Evolutionary conservation across 1,284 basidiomycete species (phyloP).

Genomic region (Pseudomicrostroma phylloplanum): DNA sequence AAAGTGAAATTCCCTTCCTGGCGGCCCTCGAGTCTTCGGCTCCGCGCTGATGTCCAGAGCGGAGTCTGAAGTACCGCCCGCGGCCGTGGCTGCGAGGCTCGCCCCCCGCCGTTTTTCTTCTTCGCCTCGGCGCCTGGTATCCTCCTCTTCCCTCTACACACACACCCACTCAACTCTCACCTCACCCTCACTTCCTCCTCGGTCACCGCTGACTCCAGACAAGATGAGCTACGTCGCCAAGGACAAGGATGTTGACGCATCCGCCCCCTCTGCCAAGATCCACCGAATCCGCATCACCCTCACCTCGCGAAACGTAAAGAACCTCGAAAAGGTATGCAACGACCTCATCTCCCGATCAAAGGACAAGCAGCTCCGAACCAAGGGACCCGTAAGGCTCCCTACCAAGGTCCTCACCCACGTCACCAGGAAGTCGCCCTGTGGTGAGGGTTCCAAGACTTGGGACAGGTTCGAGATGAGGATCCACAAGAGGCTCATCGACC

Average conservation of each 20-base stretch:
- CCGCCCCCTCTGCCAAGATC: constrained; percentile 78
- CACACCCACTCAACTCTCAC: background rate
- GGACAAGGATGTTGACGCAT: constrained; percentile 71
- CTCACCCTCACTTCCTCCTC: constrained; percentile 25
- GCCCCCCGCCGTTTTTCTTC: background rate
- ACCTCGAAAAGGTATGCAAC: constrained; percentile 95
- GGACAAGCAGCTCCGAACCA: constrained; percentile 99
- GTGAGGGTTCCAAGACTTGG: constrained; percentile 99
- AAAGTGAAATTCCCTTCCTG: background rate
- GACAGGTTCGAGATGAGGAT: constrained; percentile 99
- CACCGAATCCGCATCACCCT: constrained; percentile 99
- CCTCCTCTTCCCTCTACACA: background rate
- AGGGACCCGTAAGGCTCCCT: constrained; percentile 96
- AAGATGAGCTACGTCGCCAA: constrained; percentile 99
- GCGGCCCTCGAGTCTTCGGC: background rate
- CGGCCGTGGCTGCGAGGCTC: no score
- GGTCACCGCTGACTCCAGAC: constrained; percentile 57
- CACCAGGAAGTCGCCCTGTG: constrained; percentile 69
- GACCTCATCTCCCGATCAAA: constrained; percentile 98
- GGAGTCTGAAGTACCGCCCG: no score
- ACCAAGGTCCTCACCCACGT: constrained; percentile 98
- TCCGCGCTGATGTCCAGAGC: no score
- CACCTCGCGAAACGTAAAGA: constrained; percentile 94
- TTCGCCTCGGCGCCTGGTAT: background rate
- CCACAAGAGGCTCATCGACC: constrained; percentile 99